Percentiles rank a stretch among this genome's conserved stretches.
phyloP scores from a whole-genome alignment of 192 early-diverging fungal genomes.

The Geranomyces variabilis region DNA sequence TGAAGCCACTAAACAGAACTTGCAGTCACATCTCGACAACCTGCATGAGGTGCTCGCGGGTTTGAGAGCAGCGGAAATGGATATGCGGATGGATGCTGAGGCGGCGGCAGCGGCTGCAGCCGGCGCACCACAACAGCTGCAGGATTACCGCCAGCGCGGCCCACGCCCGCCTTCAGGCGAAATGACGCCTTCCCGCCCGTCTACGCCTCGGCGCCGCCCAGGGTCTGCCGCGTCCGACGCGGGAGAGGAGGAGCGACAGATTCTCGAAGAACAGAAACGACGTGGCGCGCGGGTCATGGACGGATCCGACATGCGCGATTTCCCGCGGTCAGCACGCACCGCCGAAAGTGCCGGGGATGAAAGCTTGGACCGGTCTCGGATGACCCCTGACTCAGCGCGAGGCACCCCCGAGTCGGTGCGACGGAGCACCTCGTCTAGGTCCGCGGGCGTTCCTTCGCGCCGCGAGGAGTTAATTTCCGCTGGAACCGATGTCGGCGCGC shows the following conservation, averaged over 20 bases:
- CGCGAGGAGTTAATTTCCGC: neutral
- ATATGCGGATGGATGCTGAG: constrained; percentile 30
- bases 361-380: neutral
- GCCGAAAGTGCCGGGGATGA: neutral
- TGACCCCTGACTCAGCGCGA: neutral
- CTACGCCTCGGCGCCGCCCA: constrained; percentile 1
- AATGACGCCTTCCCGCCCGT: constrained; percentile 2
- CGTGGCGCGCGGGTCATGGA: constrained; percentile 44
- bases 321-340: neutral
- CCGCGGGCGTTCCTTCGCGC: neutral
- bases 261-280: constrained; percentile 22
- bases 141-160: neutral
- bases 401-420: neutral
- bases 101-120: neutral
- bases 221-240: neutral
- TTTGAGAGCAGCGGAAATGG: constrained; percentile 55
- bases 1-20: constrained; percentile 42
- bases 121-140: neutral
- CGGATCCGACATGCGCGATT: constrained; percentile 46
- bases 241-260: neutral
- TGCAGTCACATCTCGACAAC: constrained; percentile 54
- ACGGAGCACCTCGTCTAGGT: neutral
- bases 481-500: constrained; percentile 10
- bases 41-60: constrained; percentile 58
- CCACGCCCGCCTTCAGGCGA: constrained; percentile 22